Evolutionary conservation across 1,139 yeast genomes (phyloP), one percentile per base, ranked within the genome.

Genomic region (Geotrichum citri-aurantii): DNA sequence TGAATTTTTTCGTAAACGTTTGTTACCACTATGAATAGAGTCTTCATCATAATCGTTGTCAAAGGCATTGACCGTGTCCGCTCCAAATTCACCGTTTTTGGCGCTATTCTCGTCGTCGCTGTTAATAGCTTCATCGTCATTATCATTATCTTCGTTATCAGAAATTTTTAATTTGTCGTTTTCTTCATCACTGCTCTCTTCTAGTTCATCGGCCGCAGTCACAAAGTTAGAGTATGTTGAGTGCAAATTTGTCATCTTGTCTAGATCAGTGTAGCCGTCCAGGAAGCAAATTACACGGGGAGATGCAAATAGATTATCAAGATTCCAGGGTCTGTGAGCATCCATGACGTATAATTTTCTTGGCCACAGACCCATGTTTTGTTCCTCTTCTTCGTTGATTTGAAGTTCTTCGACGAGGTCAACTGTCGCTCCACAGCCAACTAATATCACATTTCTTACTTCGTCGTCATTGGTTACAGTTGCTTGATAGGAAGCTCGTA

Each of bases 381-480:
- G 46, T 19, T 64, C 67, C 3, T 64, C 66, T 6, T 79, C 79
- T 0, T 81, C 79, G 59, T 84, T 83, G 10, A 88, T 79, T 31
- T 85, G 92, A 55, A 93, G 77, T 69, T 88, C 89, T 46, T 83
- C 79, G 69, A 89, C 95, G 46, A 95, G 70, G 71, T 95, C 98
- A 33, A 92, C 81, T 81, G 88, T 84, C 17, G 96, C 96, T n/a
- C 99, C 99, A 74, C 97, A 93, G 0, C 99, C 99, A 1, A 95
- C 75, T 52, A 92, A 76, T 4, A 95, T 73, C 12, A 93, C 86
- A 67, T 87, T 91, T 14, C 83, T 75, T n/a, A 93, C 84, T 59
- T 89, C 95, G 1, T 27, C 46, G 24, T 59, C 59, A 11, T 55
- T 46, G 11, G 75, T 79, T 66, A 92, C 97, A 49, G 93, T 74